These are phyloP conservation scores for Rhodotorula sp. DNA, from an alignment of 1,284 basidiomycete genomes.

Conservation along the genomic window DNA sequence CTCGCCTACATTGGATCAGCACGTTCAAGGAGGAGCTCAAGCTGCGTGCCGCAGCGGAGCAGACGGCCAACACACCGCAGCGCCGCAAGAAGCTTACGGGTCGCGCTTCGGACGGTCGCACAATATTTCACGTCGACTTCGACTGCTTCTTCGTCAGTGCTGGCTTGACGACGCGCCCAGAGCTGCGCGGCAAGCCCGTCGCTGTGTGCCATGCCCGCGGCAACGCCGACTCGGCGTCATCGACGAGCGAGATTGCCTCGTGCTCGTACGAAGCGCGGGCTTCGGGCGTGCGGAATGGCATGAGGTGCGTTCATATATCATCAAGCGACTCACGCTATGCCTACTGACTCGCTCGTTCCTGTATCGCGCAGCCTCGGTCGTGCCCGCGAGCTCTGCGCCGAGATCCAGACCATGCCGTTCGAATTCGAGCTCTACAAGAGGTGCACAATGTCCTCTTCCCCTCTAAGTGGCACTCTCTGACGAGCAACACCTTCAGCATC, in stretches of 20 bases:
- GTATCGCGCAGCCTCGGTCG: slow-evolving; percentile 68
- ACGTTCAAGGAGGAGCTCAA: slow-evolving; percentile 91
- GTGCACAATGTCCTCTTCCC: background rate
- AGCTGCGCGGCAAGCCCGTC: slow-evolving; percentile 79
- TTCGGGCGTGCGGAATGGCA: slow-evolving; percentile 88
- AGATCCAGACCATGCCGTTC: slow-evolving; percentile 80
- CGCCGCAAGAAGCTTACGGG: slow-evolving; percentile 57
- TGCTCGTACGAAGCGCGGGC: slow-evolving; percentile 89
- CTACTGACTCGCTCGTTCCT: background rate
- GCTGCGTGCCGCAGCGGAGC: slow-evolving; percentile 72
- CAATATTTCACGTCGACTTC: slow-evolving; percentile 94
- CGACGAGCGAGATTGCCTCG: slow-evolving; percentile 92
- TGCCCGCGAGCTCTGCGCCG: slow-evolving; percentile 74
- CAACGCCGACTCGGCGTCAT: slow-evolving; percentile 57
- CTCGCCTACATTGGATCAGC: slow-evolving; percentile 84
- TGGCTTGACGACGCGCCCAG: slow-evolving; percentile 73
- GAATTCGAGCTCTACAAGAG: slow-evolving; percentile 65
- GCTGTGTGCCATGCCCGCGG: slow-evolving; percentile 94
- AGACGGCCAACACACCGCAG: slow-evolving; percentile 53
- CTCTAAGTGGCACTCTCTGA: background rate
- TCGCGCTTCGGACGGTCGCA: slow-evolving; percentile 56
- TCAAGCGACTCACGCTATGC: background rate
- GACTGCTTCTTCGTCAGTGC: slow-evolving; percentile 96
- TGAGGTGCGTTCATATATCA: slow-evolving; percentile 64
- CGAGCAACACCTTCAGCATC: slow-evolving; percentile 17